Evolutionary conservation across 2,329 filamentous ascomycete species (phyloP).

Genomic region (Emmonsia crescens): DNA sequence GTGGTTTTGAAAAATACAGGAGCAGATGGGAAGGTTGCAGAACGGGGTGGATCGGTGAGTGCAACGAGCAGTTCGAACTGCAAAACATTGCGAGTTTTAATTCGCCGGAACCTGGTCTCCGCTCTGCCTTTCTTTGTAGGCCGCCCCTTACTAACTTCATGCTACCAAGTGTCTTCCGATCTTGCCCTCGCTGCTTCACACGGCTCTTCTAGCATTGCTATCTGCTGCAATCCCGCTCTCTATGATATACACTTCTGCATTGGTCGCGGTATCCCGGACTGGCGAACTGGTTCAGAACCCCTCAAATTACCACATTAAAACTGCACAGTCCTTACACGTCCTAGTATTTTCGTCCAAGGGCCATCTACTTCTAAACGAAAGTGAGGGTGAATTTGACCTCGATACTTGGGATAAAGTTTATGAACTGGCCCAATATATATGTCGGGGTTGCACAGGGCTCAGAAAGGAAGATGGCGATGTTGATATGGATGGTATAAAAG

Average conservation of each 20-base stretch:
- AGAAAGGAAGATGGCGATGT: conserved; percentile 28
- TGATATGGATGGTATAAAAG: conserved; percentile 32
- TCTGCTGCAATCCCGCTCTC: conserved; percentile 74
- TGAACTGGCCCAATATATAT: conserved; percentile 54
- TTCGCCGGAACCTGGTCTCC: neutral
- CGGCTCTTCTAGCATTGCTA: conserved; percentile 64
- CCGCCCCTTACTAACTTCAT: neutral
- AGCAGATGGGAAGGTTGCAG: conserved; percentile 20
- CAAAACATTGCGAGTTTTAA: neutral
- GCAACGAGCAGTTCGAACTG: neutral
- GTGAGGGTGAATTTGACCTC: conserved; percentile 66
- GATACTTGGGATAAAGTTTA: conserved; percentile 65
- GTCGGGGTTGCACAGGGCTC: conserved; percentile 48
- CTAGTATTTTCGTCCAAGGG: conserved; percentile 67
- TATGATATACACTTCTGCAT: conserved; percentile 55
- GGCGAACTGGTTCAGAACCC: conserved; percentile 48
- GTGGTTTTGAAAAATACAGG: conserved; percentile 29
- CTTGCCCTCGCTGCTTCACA: conserved; percentile 72
- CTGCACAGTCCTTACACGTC: conserved; percentile 65
- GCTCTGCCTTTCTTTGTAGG: neutral
- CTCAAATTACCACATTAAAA: conserved; percentile 49
- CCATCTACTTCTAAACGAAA: conserved; percentile 67
- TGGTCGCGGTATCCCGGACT: conserved; percentile 47
- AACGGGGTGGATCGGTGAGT: conserved; percentile 31
- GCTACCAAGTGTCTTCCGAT: conserved; percentile 59